These are phyloP conservation scores for Alternaria triticimaculans DNA, from an alignment of 2,329 filamentous ascomycete species.

Conservation along the genomic window DNA sequence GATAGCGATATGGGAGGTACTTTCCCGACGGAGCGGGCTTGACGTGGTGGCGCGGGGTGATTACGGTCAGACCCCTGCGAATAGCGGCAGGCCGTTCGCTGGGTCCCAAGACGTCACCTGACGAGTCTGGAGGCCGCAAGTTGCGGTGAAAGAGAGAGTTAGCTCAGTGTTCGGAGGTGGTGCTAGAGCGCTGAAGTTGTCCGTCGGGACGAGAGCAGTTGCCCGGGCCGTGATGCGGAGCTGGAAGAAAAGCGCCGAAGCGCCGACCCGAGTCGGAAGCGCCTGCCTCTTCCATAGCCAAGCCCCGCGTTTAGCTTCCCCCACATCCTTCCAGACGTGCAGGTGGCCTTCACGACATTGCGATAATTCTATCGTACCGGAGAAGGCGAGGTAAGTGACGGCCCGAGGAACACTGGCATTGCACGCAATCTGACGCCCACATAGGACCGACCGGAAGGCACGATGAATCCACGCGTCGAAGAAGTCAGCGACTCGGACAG, in stretches of 20 bases:
- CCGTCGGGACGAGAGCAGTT: not conserved
- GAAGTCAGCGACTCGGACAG: constrained; percentile 85
- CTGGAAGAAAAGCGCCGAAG: not conserved
- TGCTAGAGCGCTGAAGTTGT: not conserved
- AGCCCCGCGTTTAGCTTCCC: constrained; percentile 17
- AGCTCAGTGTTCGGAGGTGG: constrained; percentile 1
- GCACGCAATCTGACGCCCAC: constrained; percentile 43
- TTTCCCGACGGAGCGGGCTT: constrained; percentile 1
- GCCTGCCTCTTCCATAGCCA: constrained; percentile 4
- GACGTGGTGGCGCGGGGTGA: constrained; percentile 2
- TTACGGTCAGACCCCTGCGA: not conserved
- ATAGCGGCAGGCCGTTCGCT: not conserved
- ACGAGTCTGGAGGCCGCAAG: not conserved
- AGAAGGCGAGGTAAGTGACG: constrained; percentile 4
- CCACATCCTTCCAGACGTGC: constrained; percentile 5
- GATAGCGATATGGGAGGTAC: not conserved
- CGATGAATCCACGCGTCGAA: constrained; percentile 78
- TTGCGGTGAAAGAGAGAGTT: constrained; percentile 5
- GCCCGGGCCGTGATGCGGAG: constrained; percentile 7
- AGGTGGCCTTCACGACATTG: constrained; percentile 3
- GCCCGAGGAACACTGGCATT: no score
- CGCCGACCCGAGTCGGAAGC: constrained; percentile 7
- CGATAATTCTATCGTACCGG: not conserved
- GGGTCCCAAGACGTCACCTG: not conserved
- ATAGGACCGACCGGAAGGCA: constrained; percentile 8